phyloP scores from a whole-genome alignment of 2,329 filamentous ascomycete genomes.

The Harringtonia lauricola region DNA sequence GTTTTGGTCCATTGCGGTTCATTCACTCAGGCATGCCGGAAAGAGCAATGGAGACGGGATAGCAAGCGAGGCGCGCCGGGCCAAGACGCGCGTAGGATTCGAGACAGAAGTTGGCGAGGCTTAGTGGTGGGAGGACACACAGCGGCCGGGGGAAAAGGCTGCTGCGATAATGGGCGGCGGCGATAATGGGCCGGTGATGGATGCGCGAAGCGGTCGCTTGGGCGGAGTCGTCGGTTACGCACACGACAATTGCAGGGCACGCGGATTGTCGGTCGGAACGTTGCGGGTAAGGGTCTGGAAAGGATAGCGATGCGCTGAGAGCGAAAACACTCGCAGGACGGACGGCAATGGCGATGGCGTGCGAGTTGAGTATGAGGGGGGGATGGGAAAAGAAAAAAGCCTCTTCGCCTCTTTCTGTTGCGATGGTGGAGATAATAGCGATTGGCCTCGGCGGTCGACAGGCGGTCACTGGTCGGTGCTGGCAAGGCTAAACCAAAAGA shows the following conservation, averaged over 20 bases:
- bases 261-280: background rate
- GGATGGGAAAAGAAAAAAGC: background rate
- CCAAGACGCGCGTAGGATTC: background rate
- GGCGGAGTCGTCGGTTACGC: background rate
- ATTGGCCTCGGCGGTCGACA: background rate
- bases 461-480: background rate
- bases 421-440: constrained; percentile 1
- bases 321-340: background rate
- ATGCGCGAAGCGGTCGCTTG: background rate
- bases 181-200: too few relatives aligned
- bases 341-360: background rate
- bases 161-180: too few relatives aligned
- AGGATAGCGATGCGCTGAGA: background rate
- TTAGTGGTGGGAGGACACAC: too few relatives aligned
- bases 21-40: constrained; percentile 18
- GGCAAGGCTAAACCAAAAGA: background rate
- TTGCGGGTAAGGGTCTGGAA: background rate
- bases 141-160: too few relatives aligned
- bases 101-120: too few relatives aligned
- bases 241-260: background rate
- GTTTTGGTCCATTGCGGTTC: constrained; percentile 22
- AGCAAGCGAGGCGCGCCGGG: background rate
- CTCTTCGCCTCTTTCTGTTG: background rate
- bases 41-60: background rate
- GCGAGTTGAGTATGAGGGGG: background rate